A percentile compares a stretch with the other conserved stretches of the same genome.
Conservation (phyloP, 805 yeast genomes). For the Cyberlindnera samutprakarnensis region DNA sequence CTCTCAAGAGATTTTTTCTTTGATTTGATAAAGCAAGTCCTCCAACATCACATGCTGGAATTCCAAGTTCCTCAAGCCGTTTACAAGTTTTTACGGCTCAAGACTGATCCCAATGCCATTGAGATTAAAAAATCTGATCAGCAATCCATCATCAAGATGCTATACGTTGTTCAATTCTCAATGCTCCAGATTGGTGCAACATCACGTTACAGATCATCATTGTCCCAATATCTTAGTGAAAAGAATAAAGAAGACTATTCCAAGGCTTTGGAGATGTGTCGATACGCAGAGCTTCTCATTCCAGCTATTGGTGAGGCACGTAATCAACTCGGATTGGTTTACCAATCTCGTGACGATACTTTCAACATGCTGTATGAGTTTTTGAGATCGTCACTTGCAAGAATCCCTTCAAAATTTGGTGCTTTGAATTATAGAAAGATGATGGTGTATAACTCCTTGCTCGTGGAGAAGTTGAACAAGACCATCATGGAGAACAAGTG, state of each 20-base stretch:
- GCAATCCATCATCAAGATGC: conserved; percentile 17
- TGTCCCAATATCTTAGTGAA: conserved; percentile 25
- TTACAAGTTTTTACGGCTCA: conserved; percentile 9
- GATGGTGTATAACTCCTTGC: conserved; percentile 23
- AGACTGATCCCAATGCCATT: conserved; percentile 5
- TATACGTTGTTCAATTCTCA: conserved; percentile 41
- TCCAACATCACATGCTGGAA: conserved; percentile 31
- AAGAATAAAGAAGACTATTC: conserved; percentile 33
- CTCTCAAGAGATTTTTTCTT: conserved; percentile 41
- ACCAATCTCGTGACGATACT: conserved; percentile 29
- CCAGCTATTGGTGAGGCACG: conserved; percentile 67
- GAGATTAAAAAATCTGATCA: conserved; percentile 8
- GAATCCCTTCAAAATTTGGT: conserved; percentile 34
- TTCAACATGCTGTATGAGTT: conserved; percentile 34
- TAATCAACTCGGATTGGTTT: conserved; percentile 50
- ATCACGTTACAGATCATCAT: conserved; percentile 45
- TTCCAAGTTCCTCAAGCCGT: conserved; percentile 14
- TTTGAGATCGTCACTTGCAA: conserved; percentile 34
- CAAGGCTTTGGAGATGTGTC: conserved; percentile 39
- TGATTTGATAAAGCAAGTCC: conserved; percentile 32
- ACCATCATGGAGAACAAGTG: conserved; percentile 11
- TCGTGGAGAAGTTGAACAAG: conserved; percentile 21
- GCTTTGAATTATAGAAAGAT: conserved; percentile 27
- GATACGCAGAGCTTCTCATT: conserved; percentile 44
- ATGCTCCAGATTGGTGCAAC: conserved; percentile 50